Conservation (phyloP, 2,329 filamentous ascomycete genomes). For the Monosporascus sp. region DNA sequence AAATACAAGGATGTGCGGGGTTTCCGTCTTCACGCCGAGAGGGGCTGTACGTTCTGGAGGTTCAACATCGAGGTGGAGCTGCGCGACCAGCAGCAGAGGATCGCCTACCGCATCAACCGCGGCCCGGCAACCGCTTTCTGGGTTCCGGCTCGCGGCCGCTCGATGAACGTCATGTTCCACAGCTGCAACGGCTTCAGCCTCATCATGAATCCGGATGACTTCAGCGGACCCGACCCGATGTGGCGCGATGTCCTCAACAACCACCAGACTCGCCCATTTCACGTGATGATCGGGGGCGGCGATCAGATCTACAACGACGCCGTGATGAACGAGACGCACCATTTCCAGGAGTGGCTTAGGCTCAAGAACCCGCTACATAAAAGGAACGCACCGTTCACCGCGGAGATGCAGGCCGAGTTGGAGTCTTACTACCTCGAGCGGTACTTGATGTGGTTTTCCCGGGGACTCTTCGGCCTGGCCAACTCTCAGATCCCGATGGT, state of each 20-base stretch:
- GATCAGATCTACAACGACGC: conserved; percentile 96
- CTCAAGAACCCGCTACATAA: conserved; percentile 78
- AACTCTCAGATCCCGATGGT: conserved; percentile 96
- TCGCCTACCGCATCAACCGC: conserved; percentile 92
- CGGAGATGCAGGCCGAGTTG: conserved; percentile 80
- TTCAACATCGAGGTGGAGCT: conserved; percentile 95
- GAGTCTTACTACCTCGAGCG: conserved; percentile 83
- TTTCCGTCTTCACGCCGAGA: conserved; percentile 75
- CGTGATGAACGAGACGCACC: conserved; percentile 65
- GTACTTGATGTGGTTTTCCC: conserved; percentile 94
- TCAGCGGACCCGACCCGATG: conserved; percentile 90
- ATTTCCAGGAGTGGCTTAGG: conserved; percentile 80
- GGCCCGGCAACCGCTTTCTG: conserved; percentile 88
- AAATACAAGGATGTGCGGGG: conserved; percentile 81
- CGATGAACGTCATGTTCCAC: conserved; percentile 99
- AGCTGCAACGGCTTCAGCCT: conserved; percentile 94
- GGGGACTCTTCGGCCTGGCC: conserved; percentile 88
- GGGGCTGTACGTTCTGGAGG: conserved; percentile 91
- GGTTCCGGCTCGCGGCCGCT: conserved; percentile 77
- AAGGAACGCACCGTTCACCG: conserved; percentile 69
- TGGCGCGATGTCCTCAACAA: conserved; percentile 94
- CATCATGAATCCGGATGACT: conserved; percentile 68
- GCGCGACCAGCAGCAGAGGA: conserved; percentile 67
- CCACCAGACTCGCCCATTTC: conserved; percentile 87
- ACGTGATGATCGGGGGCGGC: conserved; percentile 96